phyloP scores from a whole-genome alignment of 257 asterid genomes.

The Mitragyna speciosa region DNA sequence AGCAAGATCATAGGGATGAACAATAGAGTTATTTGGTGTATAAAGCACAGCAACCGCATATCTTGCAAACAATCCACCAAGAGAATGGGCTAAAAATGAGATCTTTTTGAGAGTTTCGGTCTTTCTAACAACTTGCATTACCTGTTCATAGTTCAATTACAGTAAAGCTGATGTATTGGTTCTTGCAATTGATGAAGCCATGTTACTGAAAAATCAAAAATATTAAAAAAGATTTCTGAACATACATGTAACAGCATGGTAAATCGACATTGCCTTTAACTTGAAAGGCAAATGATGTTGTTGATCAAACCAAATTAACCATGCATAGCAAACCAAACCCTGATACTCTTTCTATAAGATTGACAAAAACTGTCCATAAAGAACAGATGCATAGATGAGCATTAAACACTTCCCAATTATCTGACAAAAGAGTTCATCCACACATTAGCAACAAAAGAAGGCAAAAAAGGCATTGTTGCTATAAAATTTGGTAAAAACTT shows the following conservation, averaged over 20 bases:
- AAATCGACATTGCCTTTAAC: background rate
- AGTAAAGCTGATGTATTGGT: background rate
- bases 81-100: constrained; percentile 94
- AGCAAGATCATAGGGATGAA: constrained; percentile 27
- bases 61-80: constrained; percentile 94
- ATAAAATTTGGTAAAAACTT: no score
- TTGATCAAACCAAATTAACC: background rate
- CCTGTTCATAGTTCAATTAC: constrained; percentile 39
- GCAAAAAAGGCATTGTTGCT: background rate
- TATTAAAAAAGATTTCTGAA: background rate
- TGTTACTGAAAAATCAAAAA: background rate
- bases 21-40: constrained; percentile 37
- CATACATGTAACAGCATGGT: background rate
- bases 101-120: constrained; percentile 62
- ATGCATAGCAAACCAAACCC: background rate
- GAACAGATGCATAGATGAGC: background rate
- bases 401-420: background rate
- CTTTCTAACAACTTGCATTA: constrained; percentile 60
- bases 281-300: background rate
- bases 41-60: constrained; percentile 76
- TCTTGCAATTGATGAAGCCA: background rate
- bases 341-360: background rate
- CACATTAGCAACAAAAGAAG: background rate
- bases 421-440: background rate
- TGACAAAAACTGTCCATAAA: background rate